These are phyloP conservation scores for Boechera retrofracta DNA, from an alignment of 345 rosid genomes.

Conservation along the genomic window DNA sequence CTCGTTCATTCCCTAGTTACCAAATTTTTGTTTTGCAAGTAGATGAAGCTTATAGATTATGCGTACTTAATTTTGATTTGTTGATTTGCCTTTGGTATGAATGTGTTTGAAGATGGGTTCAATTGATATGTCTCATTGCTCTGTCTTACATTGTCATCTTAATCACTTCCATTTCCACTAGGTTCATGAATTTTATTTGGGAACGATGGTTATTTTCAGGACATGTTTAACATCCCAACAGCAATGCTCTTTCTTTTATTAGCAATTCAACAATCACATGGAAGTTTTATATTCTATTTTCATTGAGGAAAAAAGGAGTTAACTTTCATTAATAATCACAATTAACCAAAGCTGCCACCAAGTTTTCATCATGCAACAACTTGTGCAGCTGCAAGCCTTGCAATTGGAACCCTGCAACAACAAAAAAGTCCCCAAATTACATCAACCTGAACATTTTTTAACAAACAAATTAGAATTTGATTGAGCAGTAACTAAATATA, in stretches of 20 bases:
- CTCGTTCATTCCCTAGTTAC: background rate
- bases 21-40: constrained; percentile 5
- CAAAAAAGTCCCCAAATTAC: background rate
- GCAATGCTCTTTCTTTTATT: constrained; percentile 1
- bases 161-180: too few relatives aligned
- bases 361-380: constrained; percentile 52
- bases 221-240: constrained; percentile 30
- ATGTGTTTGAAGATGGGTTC: constrained; percentile 8
- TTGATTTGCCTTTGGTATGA: constrained; percentile 2
- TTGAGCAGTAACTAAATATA: constrained; percentile 13
- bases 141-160: constrained; percentile 2
- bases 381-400: constrained; percentile 96
- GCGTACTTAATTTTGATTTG: background rate
- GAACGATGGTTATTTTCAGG: background rate
- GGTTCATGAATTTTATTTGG: background rate
- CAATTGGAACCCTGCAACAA: constrained; percentile 75
- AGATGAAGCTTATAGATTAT: background rate
- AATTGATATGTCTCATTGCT: constrained; percentile 16
- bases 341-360: background rate
- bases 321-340: background rate
- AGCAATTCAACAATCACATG: constrained; percentile 19
- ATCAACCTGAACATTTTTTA: background rate
- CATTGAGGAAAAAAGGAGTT: background rate
- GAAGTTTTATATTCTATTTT: constrained; percentile 12
- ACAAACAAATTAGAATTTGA: too few relatives aligned